Evolutionary conservation across 257 asterid genomes (phyloP).

Genomic region (Apocynum venetum): DNA sequence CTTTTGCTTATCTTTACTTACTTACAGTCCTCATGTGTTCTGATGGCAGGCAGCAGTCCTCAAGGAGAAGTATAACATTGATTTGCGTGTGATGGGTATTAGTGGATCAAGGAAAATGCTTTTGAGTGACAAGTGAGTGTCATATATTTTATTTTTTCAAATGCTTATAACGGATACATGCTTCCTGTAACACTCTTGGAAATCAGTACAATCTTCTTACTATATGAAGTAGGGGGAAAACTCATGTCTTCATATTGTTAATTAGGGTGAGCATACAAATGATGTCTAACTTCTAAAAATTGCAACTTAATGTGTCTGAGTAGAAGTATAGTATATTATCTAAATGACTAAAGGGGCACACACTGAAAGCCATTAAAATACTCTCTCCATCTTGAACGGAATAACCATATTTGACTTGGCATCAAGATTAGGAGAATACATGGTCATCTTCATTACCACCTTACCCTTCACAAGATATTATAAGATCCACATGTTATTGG

Average conservation of each 20-base stretch:
- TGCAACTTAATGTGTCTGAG: not conserved
- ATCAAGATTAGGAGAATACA: not conserved
- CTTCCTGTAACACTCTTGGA: not conserved
- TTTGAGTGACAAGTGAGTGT: constrained; percentile 69
- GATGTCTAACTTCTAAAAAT: not conserved
- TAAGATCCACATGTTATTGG: no score
- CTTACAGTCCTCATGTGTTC: not conserved
- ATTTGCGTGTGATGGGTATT: constrained; percentile 92
- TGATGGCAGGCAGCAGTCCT: constrained; percentile 75
- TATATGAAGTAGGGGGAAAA: not conserved
- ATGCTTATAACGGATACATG: not conserved
- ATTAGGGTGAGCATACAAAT: not conserved
- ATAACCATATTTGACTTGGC: not conserved
- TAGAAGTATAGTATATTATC: not conserved
- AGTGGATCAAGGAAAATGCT: constrained; percentile 78
- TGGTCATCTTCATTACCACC: not conserved
- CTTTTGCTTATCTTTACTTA: not conserved
- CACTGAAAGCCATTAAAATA: not conserved
- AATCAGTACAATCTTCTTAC: not conserved
- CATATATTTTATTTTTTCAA: constrained; percentile 6
- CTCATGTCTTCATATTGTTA: not conserved
- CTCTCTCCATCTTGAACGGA: not conserved
- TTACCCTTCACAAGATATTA: not conserved
- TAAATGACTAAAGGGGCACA: not conserved
- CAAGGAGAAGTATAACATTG: constrained; percentile 95